phyloP scores from a whole-genome alignment of 2,329 filamentous ascomycete species.

The Plenodomus biglobosus region DNA sequence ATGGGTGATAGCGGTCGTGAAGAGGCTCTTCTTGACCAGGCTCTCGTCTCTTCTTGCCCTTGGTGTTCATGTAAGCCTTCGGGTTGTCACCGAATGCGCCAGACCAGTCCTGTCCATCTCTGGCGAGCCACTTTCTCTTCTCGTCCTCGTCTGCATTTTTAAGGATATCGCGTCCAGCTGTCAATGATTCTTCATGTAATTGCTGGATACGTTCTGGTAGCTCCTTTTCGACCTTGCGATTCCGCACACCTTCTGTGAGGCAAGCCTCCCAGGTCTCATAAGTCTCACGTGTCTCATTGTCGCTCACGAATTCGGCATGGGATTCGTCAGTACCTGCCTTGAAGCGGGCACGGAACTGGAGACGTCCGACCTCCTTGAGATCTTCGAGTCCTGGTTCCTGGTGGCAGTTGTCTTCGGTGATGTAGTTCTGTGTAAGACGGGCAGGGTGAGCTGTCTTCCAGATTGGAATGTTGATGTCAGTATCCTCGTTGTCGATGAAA shows the following conservation, averaged over 20 bases:
- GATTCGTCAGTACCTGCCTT: conserved; percentile 87
- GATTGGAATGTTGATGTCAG: conserved; percentile 81
- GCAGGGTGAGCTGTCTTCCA: conserved; percentile 77
- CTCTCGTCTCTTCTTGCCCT: conserved; percentile 58
- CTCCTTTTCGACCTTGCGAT: conserved; percentile 69
- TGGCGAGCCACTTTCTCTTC: conserved; percentile 74
- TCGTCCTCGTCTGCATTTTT: conserved; percentile 71
- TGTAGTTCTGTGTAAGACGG: conserved; percentile 87
- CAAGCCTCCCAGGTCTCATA: conserved; percentile 96
- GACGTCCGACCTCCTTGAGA: conserved; percentile 75
- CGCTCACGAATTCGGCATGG: conserved; percentile 78
- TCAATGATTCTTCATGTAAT: conserved; percentile 79
- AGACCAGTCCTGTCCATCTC: conserved; percentile 81
- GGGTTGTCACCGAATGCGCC: conserved; percentile 83
- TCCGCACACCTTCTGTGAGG: conserved; percentile 79
- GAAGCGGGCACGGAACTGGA: conserved; percentile 79
- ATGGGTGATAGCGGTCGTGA: conserved; percentile 54
- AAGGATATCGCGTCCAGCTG: conserved; percentile 77
- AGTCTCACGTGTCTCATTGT: conserved; percentile 88
- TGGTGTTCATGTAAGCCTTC: conserved; percentile 57
- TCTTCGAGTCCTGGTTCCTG: conserved; percentile 72
- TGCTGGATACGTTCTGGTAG: conserved; percentile 71
- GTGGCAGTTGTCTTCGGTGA: conserved; percentile 74
- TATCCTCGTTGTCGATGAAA: conserved; percentile 75
- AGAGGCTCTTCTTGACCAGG: conserved; percentile 56